Base-by-base conservation (phyloP, 176 grass and related monocot genomes). In the Rhynchospora breviuscula region DNA sequence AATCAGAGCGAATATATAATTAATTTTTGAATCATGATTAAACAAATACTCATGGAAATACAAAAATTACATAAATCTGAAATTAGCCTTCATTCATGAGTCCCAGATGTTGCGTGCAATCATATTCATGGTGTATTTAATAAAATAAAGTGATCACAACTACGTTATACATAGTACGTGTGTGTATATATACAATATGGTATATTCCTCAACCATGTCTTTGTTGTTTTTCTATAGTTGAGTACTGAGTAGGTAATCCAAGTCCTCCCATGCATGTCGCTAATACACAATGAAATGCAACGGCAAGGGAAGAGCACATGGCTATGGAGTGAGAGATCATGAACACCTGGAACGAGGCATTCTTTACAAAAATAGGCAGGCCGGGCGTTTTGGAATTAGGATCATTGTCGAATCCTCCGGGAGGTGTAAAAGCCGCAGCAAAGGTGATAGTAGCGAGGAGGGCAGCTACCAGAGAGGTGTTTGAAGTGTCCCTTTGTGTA, bases 281-380 rank as follows among this genome's bases (percentile, higher is more conserved):
- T 14, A 82, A 29, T 7, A 82, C 2, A 25, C 79, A 63, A 3
- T 66, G 44, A 25, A 82, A 82, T 35, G 79, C 79, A 3, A 66
- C 79, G 1, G 79, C 79, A 43, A 82, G 79, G 17, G 79, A 82
- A 66, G 59, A 44, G 57, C 79, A 82, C 79, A 82, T 82, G 35
- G 58, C 79, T 66, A 82, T 66, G 22, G 79, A 46, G 29, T 82
- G 58, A 0, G 79, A 82, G 29, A 82, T 63, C 43, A 82, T 26
- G 29, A 82, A 82, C 40, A 66, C 56, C 25, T 82, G 29, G 26
- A 82, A 82, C 47, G 58, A 56, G 15, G 2, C 58, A 25, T 51
- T 82, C 79, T 22, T 66, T 21, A 23, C 56, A 19, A 82, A 66
- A 65, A 82, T 51, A 10, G 79, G 79, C 5, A 44, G 79, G n/a